Evolutionary conservation across 306 rosid species (phyloP), one percentile per base, ranked within the genome.

Genomic region (Castanopsis chinensis): DNA sequence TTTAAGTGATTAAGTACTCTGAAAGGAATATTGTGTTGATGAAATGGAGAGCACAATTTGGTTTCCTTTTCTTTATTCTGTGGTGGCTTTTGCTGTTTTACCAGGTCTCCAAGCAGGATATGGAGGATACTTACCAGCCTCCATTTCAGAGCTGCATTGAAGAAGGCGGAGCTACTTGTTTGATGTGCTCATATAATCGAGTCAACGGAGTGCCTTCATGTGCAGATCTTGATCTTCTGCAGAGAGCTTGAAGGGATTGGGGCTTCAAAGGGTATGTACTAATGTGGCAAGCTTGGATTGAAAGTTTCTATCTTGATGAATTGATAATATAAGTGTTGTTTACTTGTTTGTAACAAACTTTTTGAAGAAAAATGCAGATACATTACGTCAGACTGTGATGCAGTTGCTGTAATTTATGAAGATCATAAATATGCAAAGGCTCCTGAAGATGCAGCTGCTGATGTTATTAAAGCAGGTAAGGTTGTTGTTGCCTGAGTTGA

Each of bases 151-250:
- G 92, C 54, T 94, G 98, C 68, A 83, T 94, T 77, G 79, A 88
- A 64, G 85, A 91, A 86, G 98, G 97, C 15, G 86, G 92, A 86
- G 97, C 98, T 30, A 94, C 97, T 77, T 92, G 98, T 86, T 85
- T 94, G 78, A 94, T 92, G 98, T 92, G 98, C 87, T 92, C 98
- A 60, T 94, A 94, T 85, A 94, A 91, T 76, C 93, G 59, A 79
- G 89, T 94, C 25, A 92, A 94, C 73, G 97, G 97, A 74, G 82
- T 94, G 81, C 97, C 98, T 78, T 91, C 98, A 18, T 94, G 98
- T 83, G 97, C 97, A 68, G 83, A 86, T 8, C 85, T 74, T 84
- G 90, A 87, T 69, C 94, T 94, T 74, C 74, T 87, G 82, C 86
- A 83, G 60, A 71, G 77, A 82, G 93, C 85, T 86, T 88, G 97